phyloP scores from a whole-genome alignment of 2,329 filamentous ascomycete genomes.

The Colletotrichum lindemuthianum region DNA sequence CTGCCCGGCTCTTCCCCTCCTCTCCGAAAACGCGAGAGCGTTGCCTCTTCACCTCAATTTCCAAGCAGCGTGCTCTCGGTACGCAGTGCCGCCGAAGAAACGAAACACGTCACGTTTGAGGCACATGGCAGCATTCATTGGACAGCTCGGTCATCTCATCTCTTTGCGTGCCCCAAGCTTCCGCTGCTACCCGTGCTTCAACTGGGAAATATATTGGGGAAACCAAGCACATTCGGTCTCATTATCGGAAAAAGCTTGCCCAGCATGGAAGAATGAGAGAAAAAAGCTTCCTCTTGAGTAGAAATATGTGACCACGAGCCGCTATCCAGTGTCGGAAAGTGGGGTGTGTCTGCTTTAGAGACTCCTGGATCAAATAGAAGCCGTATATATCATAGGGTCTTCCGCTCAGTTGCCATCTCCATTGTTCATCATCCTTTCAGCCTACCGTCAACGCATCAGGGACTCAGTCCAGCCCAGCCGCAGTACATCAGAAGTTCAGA shows the following conservation, averaged over 20 bases:
- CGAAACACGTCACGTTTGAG: slow-evolving; percentile 34
- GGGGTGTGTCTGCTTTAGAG: slow-evolving; percentile 1
- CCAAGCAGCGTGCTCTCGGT: slow-evolving; percentile 27
- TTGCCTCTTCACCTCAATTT: slow-evolving; percentile 4
- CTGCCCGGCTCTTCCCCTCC: background rate
- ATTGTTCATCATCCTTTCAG: background rate
- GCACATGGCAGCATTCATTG: slow-evolving; percentile 6
- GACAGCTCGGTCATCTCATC: slow-evolving; percentile 25
- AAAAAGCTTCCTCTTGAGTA: slow-evolving; percentile 14
- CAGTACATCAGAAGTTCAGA: background rate
- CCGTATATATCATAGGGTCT: slow-evolving; percentile 25
- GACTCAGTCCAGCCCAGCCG: background rate
- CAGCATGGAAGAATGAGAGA: slow-evolving; percentile 24
- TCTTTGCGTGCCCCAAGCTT: slow-evolving; percentile 21
- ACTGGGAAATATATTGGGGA: background rate
- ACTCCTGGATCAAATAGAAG: background rate
- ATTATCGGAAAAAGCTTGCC: slow-evolving; percentile 23
- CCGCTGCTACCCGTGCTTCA: slow-evolving; percentile 15
- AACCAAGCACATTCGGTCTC: slow-evolving; percentile 7
- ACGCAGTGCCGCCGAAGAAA: slow-evolving; percentile 29
- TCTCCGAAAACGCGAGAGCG: background rate
- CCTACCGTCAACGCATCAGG: background rate
- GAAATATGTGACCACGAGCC: background rate
- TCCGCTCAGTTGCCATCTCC: background rate
- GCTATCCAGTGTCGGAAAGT: background rate